Conservation (phyloP, 2,329 filamentous ascomycete genomes). For the Apiospora kogelbergensis region DNA sequence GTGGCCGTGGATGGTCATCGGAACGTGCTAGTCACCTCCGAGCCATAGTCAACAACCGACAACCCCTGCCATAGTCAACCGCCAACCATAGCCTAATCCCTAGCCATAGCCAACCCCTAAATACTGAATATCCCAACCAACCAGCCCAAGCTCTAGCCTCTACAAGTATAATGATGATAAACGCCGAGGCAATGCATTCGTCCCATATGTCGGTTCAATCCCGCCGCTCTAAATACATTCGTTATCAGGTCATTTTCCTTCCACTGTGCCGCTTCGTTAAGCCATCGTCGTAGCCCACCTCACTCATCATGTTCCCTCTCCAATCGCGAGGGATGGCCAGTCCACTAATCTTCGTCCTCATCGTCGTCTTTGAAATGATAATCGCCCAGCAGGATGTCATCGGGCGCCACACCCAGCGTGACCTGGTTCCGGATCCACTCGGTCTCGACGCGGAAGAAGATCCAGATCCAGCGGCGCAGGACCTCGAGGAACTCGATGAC, state of each 20-base stretch:
- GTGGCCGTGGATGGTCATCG: background rate
- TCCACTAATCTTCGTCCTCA: constrained; percentile 32
- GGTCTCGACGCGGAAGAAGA: constrained; percentile 92
- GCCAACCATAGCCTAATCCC: background rate
- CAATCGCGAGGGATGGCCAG: background rate
- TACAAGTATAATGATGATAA: constrained; percentile 9
- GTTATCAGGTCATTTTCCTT: background rate
- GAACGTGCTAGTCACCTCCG: too few species aligned
- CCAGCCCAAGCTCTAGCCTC: background rate
- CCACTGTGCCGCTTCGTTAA: background rate
- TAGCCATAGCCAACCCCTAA: background rate
- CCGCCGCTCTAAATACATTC: background rate
- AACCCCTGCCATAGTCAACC: too few species aligned
- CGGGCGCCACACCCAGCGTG: constrained; percentile 55
- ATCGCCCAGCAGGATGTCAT: constrained; percentile 75
- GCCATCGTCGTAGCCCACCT: background rate
- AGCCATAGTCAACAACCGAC: too few species aligned
- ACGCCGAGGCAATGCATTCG: constrained; percentile 21
- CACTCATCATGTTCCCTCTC: background rate
- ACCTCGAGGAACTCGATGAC: constrained; percentile 85
- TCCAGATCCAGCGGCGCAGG: constrained; percentile 89
- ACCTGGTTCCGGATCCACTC: constrained; percentile 73
- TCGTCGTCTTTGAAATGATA: constrained; percentile 66
- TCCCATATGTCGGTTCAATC: background rate
- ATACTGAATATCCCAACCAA: constrained; percentile 1